A percentile compares a stretch with the other conserved stretches of the same genome.
phyloP scores from a whole-genome alignment of 352 stramenopile species.

The Pilasporangium apinafurcum region DNA sequence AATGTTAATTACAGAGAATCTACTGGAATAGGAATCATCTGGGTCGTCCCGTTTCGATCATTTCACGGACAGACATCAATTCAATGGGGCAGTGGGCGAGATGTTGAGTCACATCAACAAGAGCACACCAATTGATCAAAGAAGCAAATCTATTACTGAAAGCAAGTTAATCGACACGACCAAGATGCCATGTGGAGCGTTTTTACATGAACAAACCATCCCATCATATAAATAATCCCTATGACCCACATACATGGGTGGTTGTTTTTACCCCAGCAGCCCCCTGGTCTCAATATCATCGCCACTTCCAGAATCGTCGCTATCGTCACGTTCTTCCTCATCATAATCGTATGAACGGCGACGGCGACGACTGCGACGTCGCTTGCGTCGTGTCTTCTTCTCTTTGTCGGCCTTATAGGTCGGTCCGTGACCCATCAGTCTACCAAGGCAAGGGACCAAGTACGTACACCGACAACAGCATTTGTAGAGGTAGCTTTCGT shows the following conservation, averaged over 20 bases:
- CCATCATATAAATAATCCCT: constrained; percentile 10
- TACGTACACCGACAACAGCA: constrained; percentile 76
- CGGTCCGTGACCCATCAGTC: constrained; percentile 51
- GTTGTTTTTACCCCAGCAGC: constrained; percentile 33
- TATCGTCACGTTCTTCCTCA: constrained; percentile 17
- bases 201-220: no score
- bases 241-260: constrained; percentile 9
- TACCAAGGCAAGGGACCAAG: constrained; percentile 58
- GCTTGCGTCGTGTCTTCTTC: constrained; percentile 11
- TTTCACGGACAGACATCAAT: constrained; percentile 11
- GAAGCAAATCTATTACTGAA: no score
- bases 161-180: no score
- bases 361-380: constrained; percentile 9
- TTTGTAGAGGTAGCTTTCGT: constrained; percentile 56
- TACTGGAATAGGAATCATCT: constrained; percentile 39
- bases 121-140: background rate
- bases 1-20: background rate
- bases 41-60: constrained; percentile 47
- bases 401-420: constrained; percentile 50
- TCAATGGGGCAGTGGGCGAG: no score
- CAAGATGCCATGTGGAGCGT: no score
- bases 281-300: constrained; percentile 35
- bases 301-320: constrained; percentile 10
- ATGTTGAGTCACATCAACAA: constrained; percentile 1
- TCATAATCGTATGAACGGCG: constrained; percentile 31